A percentile compares a stretch with the other conserved stretches of the same genome.
Conservation (phyloP, 495 filamentous ascomycete species). For the Xylaria grammica region DNA sequence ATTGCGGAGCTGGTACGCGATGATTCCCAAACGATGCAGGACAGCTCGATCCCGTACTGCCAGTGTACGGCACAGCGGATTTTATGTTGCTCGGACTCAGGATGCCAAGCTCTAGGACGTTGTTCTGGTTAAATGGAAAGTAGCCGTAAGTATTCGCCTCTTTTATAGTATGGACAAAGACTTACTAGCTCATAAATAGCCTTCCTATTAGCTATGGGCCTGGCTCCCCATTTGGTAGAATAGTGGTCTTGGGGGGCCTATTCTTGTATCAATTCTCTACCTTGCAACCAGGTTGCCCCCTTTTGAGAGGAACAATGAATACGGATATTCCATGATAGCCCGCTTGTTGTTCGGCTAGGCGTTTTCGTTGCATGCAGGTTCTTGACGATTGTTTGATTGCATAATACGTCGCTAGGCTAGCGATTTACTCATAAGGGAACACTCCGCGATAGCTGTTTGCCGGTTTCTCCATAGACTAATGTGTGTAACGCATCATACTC, state of each 20-base stretch:
- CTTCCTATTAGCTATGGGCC: too few relatives aligned
- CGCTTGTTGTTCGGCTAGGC: too few relatives aligned
- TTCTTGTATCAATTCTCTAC: too few relatives aligned
- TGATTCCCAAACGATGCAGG: neutral
- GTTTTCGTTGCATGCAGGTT: neutral
- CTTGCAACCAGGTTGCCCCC: too few relatives aligned
- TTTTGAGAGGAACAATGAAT: too few relatives aligned
- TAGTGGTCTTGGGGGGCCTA: too few relatives aligned
- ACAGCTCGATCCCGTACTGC: slow-evolving; percentile 17
- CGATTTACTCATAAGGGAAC: neutral
- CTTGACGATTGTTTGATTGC: neutral
- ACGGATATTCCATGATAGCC: too few relatives aligned
- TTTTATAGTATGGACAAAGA: neutral
- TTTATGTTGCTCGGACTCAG: slow-evolving; percentile 13
- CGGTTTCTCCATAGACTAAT: neutral
- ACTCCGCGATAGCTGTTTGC: neutral
- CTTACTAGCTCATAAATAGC: neutral
- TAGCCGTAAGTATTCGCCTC: slow-evolving; percentile 1
- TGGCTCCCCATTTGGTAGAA: too few relatives aligned
- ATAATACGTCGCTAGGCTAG: neutral
- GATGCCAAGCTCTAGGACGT: neutral
- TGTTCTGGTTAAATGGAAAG: neutral
- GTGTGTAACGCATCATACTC: neutral
- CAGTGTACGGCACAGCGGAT: slow-evolving; percentile 12
- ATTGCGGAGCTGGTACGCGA: neutral